phyloP scores from a whole-genome alignment of 805 yeast genomes.

The Maudiozyma barnettii region DNA sequence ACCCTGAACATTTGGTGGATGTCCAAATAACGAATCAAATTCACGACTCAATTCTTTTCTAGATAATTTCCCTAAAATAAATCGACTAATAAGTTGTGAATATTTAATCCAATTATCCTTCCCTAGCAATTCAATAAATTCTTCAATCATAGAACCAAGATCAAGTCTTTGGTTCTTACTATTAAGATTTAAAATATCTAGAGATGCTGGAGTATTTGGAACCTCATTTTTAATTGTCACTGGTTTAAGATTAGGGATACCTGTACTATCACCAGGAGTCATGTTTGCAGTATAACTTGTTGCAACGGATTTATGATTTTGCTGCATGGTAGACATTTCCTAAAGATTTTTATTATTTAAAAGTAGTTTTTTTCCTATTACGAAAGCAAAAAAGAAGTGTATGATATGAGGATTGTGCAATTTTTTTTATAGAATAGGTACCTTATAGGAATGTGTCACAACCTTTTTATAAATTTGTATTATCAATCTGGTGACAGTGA shows the following conservation, averaged over 20 bases:
- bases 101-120: constrained; percentile 71
- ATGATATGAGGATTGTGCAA: too few species aligned
- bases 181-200: background rate
- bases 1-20: background rate
- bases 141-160: constrained; percentile 57
- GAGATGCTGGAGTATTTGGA: background rate
- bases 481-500: too few species aligned
- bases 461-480: too few species aligned
- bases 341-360: too few species aligned
- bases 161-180: constrained; percentile 36
- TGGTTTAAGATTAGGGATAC: background rate
- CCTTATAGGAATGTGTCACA: too few species aligned
- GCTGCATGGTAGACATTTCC: constrained; percentile 1
- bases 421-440: too few species aligned
- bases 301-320: background rate
- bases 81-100: constrained; percentile 66
- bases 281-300: background rate
- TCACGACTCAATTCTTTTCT: constrained; percentile 59
- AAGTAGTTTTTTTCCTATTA: background rate
- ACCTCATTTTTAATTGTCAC: background rate
- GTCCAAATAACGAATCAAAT: constrained; percentile 42
- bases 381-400: background rate
- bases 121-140: constrained; percentile 66
- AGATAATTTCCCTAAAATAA: constrained; percentile 70
- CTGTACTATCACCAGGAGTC: background rate